A percentile compares a stretch with the other conserved stretches of the same genome.
These are phyloP conservation scores for Mortierella sp. DNA, from an alignment of 371 early-diverging fungal genomes.

Conservation along the genomic window DNA sequence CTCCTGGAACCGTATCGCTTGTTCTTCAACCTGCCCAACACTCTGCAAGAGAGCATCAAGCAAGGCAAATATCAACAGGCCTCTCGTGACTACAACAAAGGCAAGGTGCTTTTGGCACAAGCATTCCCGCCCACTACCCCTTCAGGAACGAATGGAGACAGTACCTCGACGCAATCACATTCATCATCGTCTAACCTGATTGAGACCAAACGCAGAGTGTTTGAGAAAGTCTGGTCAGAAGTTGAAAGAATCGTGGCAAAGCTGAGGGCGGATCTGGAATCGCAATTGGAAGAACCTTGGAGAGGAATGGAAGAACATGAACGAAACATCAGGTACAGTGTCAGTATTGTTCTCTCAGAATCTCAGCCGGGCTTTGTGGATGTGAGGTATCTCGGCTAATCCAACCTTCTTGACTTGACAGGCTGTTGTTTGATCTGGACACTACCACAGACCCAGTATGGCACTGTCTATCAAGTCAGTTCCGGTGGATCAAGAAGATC, in stretches of 20 bases:
- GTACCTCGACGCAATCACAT: conserved; percentile 27
- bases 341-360: neutral
- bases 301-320: conserved; percentile 91
- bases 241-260: conserved; percentile 85
- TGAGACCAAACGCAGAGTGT: conserved; percentile 81
- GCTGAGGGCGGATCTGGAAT: conserved; percentile 76
- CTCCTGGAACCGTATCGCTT: conserved; percentile 93
- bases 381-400: neutral
- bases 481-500: conserved; percentile 85
- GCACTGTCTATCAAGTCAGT: conserved; percentile 89
- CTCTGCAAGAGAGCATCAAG: conserved; percentile 81
- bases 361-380: too few relatives aligned
- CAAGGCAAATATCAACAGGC: conserved; percentile 91
- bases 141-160: conserved; percentile 12
- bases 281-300: conserved; percentile 82
- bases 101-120: conserved; percentile 69
- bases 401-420: conserved; percentile 25
- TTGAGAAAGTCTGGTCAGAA: conserved; percentile 95
- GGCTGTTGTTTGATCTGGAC: conserved; percentile 84
- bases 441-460: conserved; percentile 90
- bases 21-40: conserved; percentile 93
- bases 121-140: conserved; percentile 40
- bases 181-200: conserved; percentile 43
- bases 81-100: conserved; percentile 96
- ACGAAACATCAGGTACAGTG: conserved; percentile 79